These are phyloP conservation scores for Solanum pennellii DNA, from an alignment of 257 asterid species.

Conservation along the genomic window DNA sequence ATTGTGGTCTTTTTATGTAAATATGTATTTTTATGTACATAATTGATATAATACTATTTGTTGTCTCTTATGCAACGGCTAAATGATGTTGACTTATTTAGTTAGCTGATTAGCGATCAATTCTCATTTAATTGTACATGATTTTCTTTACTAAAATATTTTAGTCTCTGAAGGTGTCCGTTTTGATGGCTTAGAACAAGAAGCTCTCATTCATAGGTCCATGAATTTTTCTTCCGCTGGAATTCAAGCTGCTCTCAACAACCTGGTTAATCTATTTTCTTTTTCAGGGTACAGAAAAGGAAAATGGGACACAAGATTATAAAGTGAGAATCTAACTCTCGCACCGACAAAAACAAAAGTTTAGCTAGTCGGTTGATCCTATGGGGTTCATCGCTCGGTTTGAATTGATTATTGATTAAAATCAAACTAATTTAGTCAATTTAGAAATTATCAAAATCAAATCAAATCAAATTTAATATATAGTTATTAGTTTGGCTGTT, in stretches of 20 bases:
- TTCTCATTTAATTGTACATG: neutral
- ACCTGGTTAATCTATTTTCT: slow-evolving; percentile 24
- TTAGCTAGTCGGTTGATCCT: neutral
- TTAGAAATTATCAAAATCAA: no score
- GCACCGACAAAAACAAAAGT: no score
- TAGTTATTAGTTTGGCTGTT: no score
- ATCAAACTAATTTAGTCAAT: no score
- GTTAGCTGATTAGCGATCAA: neutral
- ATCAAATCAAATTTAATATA: no score
- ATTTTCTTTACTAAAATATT: neutral
- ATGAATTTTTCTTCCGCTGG: slow-evolving; percentile 12
- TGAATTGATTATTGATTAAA: no score
- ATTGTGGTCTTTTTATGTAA: no score
- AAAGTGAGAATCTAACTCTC: neutral
- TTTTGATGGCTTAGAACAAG: slow-evolving; percentile 32
- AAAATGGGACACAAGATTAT: no score
- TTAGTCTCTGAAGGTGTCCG: slow-evolving; percentile 5
- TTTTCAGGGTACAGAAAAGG: no score
- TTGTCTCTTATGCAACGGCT: neutral
- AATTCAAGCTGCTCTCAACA: slow-evolving; percentile 46
- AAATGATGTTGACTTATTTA: neutral
- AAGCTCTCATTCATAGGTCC: slow-evolving; percentile 28
- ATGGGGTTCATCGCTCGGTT: no score
- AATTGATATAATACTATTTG: neutral
- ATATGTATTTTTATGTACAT: neutral